phyloP scores from a whole-genome alignment of 306 rosid species.

The Cucumis cinereus region DNA sequence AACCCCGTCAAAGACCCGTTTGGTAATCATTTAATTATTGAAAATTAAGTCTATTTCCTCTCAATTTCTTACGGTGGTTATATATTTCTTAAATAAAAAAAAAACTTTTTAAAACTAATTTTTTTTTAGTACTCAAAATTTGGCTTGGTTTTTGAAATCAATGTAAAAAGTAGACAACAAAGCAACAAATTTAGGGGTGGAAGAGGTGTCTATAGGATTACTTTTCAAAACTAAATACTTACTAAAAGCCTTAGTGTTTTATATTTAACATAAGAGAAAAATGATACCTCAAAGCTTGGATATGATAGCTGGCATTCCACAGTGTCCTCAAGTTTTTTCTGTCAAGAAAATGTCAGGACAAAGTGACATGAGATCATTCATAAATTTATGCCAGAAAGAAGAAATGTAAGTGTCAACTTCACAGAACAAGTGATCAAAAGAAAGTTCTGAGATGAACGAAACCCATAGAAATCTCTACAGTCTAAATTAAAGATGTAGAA shows the following conservation, averaged over 20 bases:
- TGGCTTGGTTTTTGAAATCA: no score
- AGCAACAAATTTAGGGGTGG: no score
- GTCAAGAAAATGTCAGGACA: conserved; percentile 17
- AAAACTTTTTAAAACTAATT: no score
- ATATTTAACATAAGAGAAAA: background rate
- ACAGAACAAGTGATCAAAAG: background rate
- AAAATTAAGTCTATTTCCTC: no score
- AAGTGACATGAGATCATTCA: background rate
- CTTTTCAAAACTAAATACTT: no score
- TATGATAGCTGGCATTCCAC: conserved; percentile 42
- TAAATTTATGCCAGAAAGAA: background rate
- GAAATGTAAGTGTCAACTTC: background rate
- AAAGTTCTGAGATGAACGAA: background rate
- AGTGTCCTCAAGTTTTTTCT: conserved; percentile 70
- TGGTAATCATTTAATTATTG: no score
- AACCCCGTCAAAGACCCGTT: no score
- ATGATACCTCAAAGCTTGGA: conserved; percentile 67
- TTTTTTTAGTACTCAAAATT: no score
- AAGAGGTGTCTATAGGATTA: no score
- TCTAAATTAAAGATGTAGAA: background rate
- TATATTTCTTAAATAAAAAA: no score
- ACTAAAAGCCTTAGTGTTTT: background rate
- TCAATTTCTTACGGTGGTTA: no score
- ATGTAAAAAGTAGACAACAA: no score
- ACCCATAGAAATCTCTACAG: background rate